Base-by-base conservation (phyloP, 2,329 filamentous ascomycete species). In the Penicillium griseofulvum region DNA sequence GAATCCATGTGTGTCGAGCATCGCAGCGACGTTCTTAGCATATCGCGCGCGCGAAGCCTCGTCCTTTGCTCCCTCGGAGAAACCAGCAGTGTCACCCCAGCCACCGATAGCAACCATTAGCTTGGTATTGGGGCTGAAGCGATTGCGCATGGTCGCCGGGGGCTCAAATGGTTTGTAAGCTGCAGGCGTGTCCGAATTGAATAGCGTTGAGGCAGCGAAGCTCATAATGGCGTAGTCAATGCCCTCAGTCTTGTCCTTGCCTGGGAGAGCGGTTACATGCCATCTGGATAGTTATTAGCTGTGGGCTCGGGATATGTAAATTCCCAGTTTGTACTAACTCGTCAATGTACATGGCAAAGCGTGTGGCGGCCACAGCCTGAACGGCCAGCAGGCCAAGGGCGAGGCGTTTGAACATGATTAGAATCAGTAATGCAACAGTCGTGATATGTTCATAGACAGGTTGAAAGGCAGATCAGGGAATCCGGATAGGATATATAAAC, bases 51-150 rank as follows among this genome's bases (percentile, higher is more conserved):
- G 81, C 1, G 78, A 80, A 9, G 71, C 62, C 1, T 81, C 76
- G 4, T 79, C 78, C 48, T 76, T 78, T 1, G 85, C 83, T 0
- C 81, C 87, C 1, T 39, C 69, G 0, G 81, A 79, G 65, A 89
- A 91, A 0, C 87, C 87, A 7, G 71, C 68, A 0, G 81, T 85
- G 56, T 90, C 86, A 0, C 87, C 87, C 88, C 88, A 91, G 49
- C 88, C 88, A 11, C 88, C 88, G 59, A 91, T 84, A 19, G 88
- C 87, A 36, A 91, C 79, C 75, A 87, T 81, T 22, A 91, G 72
- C 61, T 87, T 86, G 19, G 86, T 85, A 26, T 76, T 76, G 0
- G 79, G 68, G 12, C 76, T 67, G 52, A 85, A 87, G 19, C 83
- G 74, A 26, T 73, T 71, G 17, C 83, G 80, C 42, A 85, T 75